phyloP scores from a whole-genome alignment of 2,329 filamentous ascomycete species.

The Scedosporium boydii region DNA sequence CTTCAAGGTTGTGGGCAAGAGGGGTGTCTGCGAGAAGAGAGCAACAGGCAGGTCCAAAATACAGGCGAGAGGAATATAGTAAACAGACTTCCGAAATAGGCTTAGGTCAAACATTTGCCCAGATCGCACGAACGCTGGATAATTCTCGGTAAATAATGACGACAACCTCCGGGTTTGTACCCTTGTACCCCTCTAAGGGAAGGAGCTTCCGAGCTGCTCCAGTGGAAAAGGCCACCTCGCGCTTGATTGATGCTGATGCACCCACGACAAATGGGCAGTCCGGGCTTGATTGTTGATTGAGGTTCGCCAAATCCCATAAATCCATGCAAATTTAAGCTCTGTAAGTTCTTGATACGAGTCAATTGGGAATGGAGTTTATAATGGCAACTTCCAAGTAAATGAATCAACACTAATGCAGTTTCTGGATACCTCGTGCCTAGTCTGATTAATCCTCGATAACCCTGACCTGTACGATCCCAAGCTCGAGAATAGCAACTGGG shows the following conservation, averaged over 20 bases:
- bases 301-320: not conserved
- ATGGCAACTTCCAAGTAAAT: too few relatives aligned
- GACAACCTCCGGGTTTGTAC: not conserved
- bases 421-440: not conserved
- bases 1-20: not conserved
- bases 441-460: not conserved
- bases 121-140: not conserved
- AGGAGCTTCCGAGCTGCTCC: not conserved
- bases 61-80: not conserved
- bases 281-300: not conserved
- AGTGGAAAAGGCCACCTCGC: not conserved
- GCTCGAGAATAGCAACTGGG: not conserved
- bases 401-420: not conserved
- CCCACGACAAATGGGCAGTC: not conserved
- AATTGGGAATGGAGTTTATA: not conserved
- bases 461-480: not conserved
- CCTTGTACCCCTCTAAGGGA: not conserved
- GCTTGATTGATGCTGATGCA: not conserved
- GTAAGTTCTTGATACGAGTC: not conserved
- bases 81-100: slow-evolving; percentile 6
- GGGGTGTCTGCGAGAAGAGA: not conserved
- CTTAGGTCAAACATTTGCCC: not conserved
- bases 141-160: not conserved
- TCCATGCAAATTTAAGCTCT: not conserved
- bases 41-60: not conserved